Evolutionary conservation across 495 filamentous ascomycete genomes (phyloP).

Genomic region (Pseudomonodictys pantanalensis): DNA sequence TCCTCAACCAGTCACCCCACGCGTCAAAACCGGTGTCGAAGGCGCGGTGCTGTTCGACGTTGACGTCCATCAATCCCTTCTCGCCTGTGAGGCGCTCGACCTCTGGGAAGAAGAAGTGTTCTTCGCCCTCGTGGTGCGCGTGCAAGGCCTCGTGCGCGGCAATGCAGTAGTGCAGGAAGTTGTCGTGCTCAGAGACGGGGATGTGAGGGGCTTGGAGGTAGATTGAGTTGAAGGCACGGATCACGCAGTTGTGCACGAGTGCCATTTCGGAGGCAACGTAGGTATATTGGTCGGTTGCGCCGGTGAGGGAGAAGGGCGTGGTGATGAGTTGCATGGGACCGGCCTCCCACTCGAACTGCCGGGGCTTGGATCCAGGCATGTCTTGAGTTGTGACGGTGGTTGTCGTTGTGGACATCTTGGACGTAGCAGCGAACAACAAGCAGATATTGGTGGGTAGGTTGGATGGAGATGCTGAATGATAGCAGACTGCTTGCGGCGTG

Average conservation of each 20-base stretch:
- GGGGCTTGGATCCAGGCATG: not conserved
- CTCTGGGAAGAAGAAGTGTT: slow-evolving; percentile 45
- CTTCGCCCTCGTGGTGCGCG: slow-evolving; percentile 48
- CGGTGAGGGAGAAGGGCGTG: slow-evolving; percentile 7
- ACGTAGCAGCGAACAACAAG: not conserved
- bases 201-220: slow-evolving; percentile 50
- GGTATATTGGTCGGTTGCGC: slow-evolving; percentile 21
- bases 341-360: slow-evolving; percentile 8
- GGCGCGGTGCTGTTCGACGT: slow-evolving; percentile 16
- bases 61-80: slow-evolving; percentile 45
- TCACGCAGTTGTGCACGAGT: slow-evolving; percentile 49
- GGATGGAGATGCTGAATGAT: not conserved
- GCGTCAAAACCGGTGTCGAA: slow-evolving; percentile 14
- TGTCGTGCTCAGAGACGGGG: slow-evolving; percentile 27
- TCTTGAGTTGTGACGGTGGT: not conserved
- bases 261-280: slow-evolving; percentile 45
- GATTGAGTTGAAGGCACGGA: slow-evolving; percentile 51
- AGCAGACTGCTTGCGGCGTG: not conserved
- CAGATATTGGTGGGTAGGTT: not conserved
- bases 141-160: slow-evolving; percentile 36
- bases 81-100: slow-evolving; percentile 43
- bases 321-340: slow-evolving; percentile 21
- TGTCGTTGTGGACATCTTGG: not conserved
- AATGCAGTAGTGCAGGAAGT: slow-evolving; percentile 46
- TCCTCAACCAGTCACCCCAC: slow-evolving; percentile 18